Base-by-base conservation (phyloP, 108 stramenopile genomes). In the Cyclotella kingstonii region DNA sequence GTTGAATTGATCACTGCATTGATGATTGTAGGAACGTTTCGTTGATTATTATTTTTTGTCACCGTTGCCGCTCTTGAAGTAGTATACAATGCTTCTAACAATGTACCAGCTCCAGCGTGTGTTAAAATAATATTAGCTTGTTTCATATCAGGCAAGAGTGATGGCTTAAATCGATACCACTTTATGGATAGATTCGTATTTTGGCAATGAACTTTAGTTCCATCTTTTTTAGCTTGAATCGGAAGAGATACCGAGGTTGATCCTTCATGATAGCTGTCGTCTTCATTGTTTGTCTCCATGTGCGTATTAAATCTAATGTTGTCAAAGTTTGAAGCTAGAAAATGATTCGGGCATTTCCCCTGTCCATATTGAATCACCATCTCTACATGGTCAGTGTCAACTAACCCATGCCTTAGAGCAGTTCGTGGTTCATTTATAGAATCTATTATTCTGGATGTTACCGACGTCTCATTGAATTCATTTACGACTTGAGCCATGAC, bases 31-130 rank as follows among this genome's bases (percentile, higher is more conserved):
- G 19, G 19, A 33, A 4, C 1, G n/a, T 6, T 54, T 35, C 17
- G n/a, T 1, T 2, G 14, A 45, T 36, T 43, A 45, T 8, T 48
- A 1, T 33, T 25, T 48, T 15, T 42, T 29, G 23, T 54, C 14
- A 25, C 22, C 21, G 38, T 15, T 54, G 40, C 4, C 41, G 27
- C 35, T 52, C 30, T n/a, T 25, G 47, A 17, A 34, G 46, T 17
- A 3, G 56, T 14, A 18, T 61, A 15, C 75, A 93, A 54, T 5
- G 68, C 90, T 73, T 96, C 97, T 81, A 96, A 84, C 30, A 98
- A 69, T 15, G 86, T 92, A 5, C 97, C 97, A 25, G 97, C 97
- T 18, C 97, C 97, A 3, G 95, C 93, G 68, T 98, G 97, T 45
- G 82, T 84, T 9, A 98, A 36, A 21, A 97, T 86, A 42, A 93